Evolutionary conservation across 768 basidiomycete species (phyloP).

Genomic region (Tulasnella calospora): DNA sequence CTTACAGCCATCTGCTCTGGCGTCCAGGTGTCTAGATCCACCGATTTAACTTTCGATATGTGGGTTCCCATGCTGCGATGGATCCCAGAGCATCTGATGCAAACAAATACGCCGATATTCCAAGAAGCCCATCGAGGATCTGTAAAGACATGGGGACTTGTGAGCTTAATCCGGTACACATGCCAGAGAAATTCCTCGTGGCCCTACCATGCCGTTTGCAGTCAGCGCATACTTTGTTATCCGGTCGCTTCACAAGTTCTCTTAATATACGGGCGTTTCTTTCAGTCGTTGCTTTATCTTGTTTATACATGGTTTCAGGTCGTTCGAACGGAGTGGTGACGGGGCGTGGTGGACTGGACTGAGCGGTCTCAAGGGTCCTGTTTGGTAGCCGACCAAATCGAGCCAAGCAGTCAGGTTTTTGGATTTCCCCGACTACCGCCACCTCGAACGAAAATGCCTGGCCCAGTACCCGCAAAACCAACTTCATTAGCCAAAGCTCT

Average conservation of each 20-base stretch:
- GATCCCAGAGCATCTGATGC: slow-evolving; percentile 95
- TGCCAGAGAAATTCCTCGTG: neutral
- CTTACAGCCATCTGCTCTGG: slow-evolving; percentile 93
- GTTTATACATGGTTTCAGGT: slow-evolving; percentile 33
- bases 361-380: slow-evolving; percentile 9
- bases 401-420: slow-evolving; percentile 14
- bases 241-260: slow-evolving; percentile 80
- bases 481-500: slow-evolving; percentile 26
- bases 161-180: neutral
- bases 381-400: neutral
- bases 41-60: slow-evolving; percentile 93
- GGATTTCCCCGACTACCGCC: neutral
- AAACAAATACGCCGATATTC: slow-evolving; percentile 93
- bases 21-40: slow-evolving; percentile 97
- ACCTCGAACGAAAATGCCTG: slow-evolving; percentile 4
- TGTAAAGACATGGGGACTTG: slow-evolving; percentile 34
- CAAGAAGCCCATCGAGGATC: slow-evolving; percentile 98
- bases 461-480: slow-evolving; percentile 4
- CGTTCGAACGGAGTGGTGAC: neutral
- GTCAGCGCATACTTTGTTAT: slow-evolving; percentile 93
- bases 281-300: slow-evolving; percentile 85
- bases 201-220: slow-evolving; percentile 89
- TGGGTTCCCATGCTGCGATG: slow-evolving; percentile 98
- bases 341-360: slow-evolving; percentile 14
- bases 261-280: slow-evolving; percentile 69